These are phyloP conservation scores for Fragaria vesca DNA, from an alignment of 306 rosid genomes.

Conservation along the genomic window DNA sequence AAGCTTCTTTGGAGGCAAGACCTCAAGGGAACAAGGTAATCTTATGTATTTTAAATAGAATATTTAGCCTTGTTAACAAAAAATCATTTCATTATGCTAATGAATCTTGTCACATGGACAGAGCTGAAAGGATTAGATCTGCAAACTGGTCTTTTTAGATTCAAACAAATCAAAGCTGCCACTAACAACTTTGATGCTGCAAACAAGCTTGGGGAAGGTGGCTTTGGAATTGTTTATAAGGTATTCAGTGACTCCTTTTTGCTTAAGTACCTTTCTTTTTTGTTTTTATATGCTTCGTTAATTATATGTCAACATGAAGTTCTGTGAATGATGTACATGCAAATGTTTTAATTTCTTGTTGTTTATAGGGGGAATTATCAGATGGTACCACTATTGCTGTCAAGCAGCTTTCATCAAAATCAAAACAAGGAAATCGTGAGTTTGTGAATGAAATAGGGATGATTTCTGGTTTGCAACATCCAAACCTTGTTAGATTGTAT, in stretches of 20 bases:
- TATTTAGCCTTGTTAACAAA: not conserved
- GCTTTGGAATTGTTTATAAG: conserved; percentile 21
- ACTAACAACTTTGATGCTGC: conserved; percentile 21
- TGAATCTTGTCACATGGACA: conserved; percentile 15
- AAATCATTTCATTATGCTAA: not conserved
- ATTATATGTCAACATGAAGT: not conserved
- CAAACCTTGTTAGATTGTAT: conserved; percentile 22
- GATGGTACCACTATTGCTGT: conserved; percentile 58
- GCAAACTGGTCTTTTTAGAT: conserved; percentile 35
- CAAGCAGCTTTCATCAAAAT: conserved; percentile 57
- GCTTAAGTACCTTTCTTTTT: not conserved
- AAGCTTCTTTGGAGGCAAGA: not conserved
- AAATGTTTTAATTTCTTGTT: not conserved
- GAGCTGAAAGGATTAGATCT: conserved; percentile 34
- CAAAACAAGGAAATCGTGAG: conserved; percentile 58
- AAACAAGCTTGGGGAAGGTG: conserved; percentile 23
- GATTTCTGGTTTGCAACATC: conserved; percentile 49
- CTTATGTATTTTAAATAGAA: not conserved
- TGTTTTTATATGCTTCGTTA: not conserved
- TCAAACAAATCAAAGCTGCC: conserved; percentile 37
- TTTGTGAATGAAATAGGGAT: conserved; percentile 61
- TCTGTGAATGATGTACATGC: not conserved
- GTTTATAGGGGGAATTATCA: conserved; percentile 12
- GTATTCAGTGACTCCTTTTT: not conserved
- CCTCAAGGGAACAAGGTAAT: conserved; percentile 26